phyloP scores from a whole-genome alignment of 441 rosid genomes.

The Manihot esculenta region DNA sequence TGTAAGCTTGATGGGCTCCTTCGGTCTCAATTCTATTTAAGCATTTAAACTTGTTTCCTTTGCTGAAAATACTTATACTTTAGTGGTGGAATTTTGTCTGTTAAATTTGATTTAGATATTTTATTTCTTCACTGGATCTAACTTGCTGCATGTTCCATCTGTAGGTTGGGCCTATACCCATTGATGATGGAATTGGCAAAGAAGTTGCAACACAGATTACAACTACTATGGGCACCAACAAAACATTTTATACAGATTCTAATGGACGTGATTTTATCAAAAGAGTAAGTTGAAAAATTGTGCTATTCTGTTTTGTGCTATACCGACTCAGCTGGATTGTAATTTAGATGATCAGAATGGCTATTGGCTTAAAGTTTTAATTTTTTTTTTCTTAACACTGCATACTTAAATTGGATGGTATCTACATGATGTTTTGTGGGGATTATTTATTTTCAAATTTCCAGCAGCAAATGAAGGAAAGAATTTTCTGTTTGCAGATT shows the following conservation, averaged over 20 bases:
- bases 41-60: not conserved
- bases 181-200: constrained; percentile 81
- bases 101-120: not conserved
- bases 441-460: constrained; percentile 13
- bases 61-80: not conserved
- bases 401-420: constrained; percentile 1
- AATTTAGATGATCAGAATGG: constrained; percentile 9
- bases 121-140: constrained; percentile 11
- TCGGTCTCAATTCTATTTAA: constrained; percentile 7
- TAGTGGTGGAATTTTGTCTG: not conserved
- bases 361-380: constrained; percentile 13
- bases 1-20: constrained; percentile 50
- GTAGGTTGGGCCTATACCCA: constrained; percentile 92
- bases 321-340: not conserved
- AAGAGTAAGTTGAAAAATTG: constrained; percentile 55
- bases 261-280: constrained; percentile 95
- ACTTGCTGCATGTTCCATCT: constrained; percentile 2
- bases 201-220: constrained; percentile 84
- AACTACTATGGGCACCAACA: constrained; percentile 60
- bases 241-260: constrained; percentile 95
- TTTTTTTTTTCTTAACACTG: constrained; percentile 10
- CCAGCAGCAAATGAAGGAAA: constrained; percentile 18
- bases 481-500: constrained; percentile 49
- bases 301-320: not conserved
- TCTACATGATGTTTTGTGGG: constrained; percentile 9